Evolutionary conservation across 202 grass and related monocot genomes (phyloP).

Genomic region (Dendrocalamus latiflorus): DNA sequence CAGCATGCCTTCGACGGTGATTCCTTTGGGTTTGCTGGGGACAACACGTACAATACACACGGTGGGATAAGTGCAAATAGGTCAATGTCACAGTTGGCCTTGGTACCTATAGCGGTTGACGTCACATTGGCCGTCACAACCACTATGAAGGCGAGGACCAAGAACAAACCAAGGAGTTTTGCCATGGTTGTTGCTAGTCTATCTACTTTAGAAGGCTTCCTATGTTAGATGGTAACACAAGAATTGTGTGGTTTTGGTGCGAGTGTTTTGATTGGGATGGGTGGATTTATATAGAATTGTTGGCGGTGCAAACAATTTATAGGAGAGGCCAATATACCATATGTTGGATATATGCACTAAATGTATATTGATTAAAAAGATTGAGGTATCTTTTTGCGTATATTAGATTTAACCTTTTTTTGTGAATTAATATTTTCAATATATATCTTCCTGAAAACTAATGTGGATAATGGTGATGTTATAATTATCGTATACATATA

Average conservation of each 20-base stretch:
- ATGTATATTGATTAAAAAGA: neutral
- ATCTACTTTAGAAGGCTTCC: neutral
- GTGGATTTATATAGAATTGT: neutral
- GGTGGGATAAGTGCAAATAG: neutral
- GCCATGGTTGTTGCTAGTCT: neutral
- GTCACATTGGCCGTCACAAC: neutral
- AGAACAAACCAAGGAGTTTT: neutral
- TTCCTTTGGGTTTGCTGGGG: constrained; percentile 27
- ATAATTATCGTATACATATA: too few relatives aligned
- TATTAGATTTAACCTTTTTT: neutral
- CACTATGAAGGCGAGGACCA: neutral
- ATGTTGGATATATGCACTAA: neutral
- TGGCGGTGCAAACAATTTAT: neutral
- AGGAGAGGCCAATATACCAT: neutral
- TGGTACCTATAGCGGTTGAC: neutral
- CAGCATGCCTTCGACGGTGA: constrained; percentile 45
- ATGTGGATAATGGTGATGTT: too few relatives aligned
- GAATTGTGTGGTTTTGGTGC: neutral
- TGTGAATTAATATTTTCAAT: neutral
- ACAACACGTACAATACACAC: constrained; percentile 33
- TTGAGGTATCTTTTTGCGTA: neutral
- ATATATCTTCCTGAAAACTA: neutral
- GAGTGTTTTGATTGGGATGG: neutral
- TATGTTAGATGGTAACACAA: neutral
- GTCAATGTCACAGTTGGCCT: neutral